Evolutionary conservation across 2,329 filamentous ascomycete species (phyloP).

Genomic region (Penicillium sp.): DNA sequence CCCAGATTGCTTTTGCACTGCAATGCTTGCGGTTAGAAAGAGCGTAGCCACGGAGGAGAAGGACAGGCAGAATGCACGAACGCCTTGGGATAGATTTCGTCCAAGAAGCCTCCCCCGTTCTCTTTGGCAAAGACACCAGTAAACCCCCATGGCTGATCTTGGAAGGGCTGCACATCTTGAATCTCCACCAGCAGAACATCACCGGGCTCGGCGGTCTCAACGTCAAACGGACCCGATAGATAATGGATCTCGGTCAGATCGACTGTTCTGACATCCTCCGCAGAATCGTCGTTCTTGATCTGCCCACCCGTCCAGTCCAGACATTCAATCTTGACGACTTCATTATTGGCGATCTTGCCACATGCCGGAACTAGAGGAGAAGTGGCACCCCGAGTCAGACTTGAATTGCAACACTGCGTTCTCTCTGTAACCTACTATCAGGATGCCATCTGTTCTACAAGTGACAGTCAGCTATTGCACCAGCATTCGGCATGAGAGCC

Average conservation of each 20-base stretch:
- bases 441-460: conserved; percentile 85
- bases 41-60: background rate
- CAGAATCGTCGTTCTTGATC: conserved; percentile 80
- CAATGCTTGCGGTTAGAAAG: background rate
- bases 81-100: conserved; percentile 80
- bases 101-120: conserved; percentile 84
- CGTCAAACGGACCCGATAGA: conserved; percentile 80
- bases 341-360: conserved; percentile 69
- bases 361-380: conserved; percentile 61
- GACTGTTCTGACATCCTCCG: conserved; percentile 80
- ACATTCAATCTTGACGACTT: conserved; percentile 91
- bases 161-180: conserved; percentile 83
- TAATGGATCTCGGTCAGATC: conserved; percentile 83
- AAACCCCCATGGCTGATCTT: conserved; percentile 85
- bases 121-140: conserved; percentile 72
- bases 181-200: conserved; percentile 84
- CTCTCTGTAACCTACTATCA: conserved; percentile 56
- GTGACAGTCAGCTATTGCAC: conserved; percentile 5
- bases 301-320: conserved; percentile 75
- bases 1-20: conserved; percentile 66
- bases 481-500: background rate
- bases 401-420: background rate
- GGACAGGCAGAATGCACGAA: conserved; percentile 36
- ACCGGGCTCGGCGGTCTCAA: conserved; percentile 76
- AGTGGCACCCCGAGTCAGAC: background rate